Percentiles rank a stretch among this genome's conserved stretches.
Evolutionary conservation across 1,284 basidiomycete species (phyloP).

Genomic region (Ceraceosorus guamensis): DNA sequence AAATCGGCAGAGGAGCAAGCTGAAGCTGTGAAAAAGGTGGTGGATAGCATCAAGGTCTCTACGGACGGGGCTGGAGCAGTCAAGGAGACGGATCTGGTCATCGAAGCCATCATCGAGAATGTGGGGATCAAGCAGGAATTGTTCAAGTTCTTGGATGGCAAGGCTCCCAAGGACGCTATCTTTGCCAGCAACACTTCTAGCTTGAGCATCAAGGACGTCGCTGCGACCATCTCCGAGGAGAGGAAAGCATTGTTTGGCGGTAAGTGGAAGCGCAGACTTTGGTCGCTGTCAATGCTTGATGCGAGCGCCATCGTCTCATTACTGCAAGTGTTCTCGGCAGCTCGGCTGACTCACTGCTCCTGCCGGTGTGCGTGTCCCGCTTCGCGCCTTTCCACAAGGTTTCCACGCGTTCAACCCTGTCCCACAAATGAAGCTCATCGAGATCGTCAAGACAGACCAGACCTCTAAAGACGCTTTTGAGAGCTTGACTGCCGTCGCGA

Average conservation of each 20-base stretch:
- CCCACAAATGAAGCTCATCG: slow-evolving; percentile 40
- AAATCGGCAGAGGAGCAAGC: slow-evolving; percentile 50
- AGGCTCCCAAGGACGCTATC: slow-evolving; percentile 52
- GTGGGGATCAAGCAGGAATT: slow-evolving; percentile 56
- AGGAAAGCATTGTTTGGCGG: slow-evolving; percentile 37
- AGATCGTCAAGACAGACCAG: slow-evolving; percentile 54
- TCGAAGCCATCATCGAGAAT: slow-evolving; percentile 59
- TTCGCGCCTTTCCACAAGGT: not conserved
- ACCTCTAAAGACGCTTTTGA: slow-evolving; percentile 53
- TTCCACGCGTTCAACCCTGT: not conserved
- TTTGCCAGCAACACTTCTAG: slow-evolving; percentile 58
- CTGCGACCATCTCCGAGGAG: slow-evolving; percentile 38
- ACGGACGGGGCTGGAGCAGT: slow-evolving; percentile 55
- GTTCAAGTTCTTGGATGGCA: slow-evolving; percentile 54
- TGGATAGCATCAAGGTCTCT: slow-evolving; percentile 53
- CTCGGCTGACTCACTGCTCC: no score
- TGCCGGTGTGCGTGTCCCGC: no score
- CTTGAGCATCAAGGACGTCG: slow-evolving; percentile 54
- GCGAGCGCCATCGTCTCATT: no score
- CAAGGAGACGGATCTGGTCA: slow-evolving; percentile 54
- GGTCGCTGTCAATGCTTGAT: no score
- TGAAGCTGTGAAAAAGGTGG: slow-evolving; percentile 48
- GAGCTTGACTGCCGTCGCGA: slow-evolving; percentile 52
- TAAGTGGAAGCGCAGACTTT: not conserved
- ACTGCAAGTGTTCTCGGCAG: no score